Evolutionary conservation across 257 asterid species (phyloP).

Genomic region (Knoxia roxburghii): DNA sequence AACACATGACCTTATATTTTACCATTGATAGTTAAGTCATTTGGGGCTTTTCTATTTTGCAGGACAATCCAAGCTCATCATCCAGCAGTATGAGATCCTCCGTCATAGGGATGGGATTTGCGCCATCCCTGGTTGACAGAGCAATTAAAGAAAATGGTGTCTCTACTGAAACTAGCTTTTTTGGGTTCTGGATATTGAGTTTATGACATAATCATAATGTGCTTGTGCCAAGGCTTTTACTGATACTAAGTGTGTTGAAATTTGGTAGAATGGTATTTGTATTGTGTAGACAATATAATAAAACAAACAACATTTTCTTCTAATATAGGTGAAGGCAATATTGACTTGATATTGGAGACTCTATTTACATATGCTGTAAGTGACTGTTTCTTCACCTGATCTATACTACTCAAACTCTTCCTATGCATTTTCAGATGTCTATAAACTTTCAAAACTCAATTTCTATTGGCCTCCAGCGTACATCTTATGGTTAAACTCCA

Average conservation of each 20-base stretch:
- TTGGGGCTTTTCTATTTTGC: constrained; percentile 14
- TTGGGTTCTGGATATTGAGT: neutral
- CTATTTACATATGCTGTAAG: constrained; percentile 76
- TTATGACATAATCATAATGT: constrained; percentile 7
- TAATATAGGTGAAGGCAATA: constrained; percentile 58
- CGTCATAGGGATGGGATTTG: constrained; percentile 82
- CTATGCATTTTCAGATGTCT: neutral
- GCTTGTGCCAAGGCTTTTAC: neutral
- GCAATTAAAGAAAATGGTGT: constrained; percentile 74
- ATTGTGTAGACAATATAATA: constrained; percentile 1
- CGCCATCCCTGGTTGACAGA: constrained; percentile 64
- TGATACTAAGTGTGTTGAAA: neutral
- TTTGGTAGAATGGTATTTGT: neutral
- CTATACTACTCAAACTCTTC: neutral
- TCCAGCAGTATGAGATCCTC: constrained; percentile 54
- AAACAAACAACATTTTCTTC: constrained; percentile 16
- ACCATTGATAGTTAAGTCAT: too few species aligned
- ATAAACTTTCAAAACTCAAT: neutral
- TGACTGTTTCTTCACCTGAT: constrained; percentile 7
- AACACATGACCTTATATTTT: too few species aligned
- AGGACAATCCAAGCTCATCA: constrained; percentile 82
- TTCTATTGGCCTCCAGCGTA: neutral
- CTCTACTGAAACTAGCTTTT: neutral
- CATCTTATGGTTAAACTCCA: neutral
- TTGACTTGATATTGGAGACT: constrained; percentile 67